Evolutionary conservation across 1,284 basidiomycete species (phyloP), one percentile per base, ranked within the genome.

Genomic region (Boletus sp.): DNA sequence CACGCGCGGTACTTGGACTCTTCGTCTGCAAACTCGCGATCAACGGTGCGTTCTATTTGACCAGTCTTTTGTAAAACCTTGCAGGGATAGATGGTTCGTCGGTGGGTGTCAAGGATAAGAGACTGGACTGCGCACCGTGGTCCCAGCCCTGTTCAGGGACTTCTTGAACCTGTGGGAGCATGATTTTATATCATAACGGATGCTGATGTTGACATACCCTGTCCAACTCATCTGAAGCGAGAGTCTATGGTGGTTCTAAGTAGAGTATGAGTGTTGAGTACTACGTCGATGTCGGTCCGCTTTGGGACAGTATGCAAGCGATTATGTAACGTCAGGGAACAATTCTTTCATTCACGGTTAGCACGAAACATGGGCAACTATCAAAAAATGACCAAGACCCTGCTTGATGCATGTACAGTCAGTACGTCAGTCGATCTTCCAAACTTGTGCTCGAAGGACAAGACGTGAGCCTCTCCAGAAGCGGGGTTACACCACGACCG

Each of bases 31-130:
- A 98, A 99, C 73, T 98, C 95, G 59, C 91, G 81, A 77, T 99
- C 97, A 31, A 98, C 86, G 0, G 97, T 99, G 35, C 94, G 84
- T 74, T 99, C 97, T 61, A 99, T 93, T 78, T 98, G 95, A 62
- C 96, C 96, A 2, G 96, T 98, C 87, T 97, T 97, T 82, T 97
- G 94, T 77, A 96, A 85, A 71, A 97, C 84, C 91, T 93, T 65
- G 60, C 11, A 25, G 27, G 30, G 52, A 33, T 11, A 14, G 55
- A 25, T 17, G 9, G 16, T 58, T 49, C 55, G 61, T 59, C 54
- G 56, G 55, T 28, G 46, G 43, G 14, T 46, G 40, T 25, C 46
- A 11, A 13, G 47, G 38, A 37, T 17, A 54, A 38, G 50, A 54
- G 56, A 56, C 40, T 33, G 61, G 62, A 62, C 63, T 64, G 74